phyloP scores from a whole-genome alignment of 768 basidiomycete species.

The Lactifluus piperatus region DNA sequence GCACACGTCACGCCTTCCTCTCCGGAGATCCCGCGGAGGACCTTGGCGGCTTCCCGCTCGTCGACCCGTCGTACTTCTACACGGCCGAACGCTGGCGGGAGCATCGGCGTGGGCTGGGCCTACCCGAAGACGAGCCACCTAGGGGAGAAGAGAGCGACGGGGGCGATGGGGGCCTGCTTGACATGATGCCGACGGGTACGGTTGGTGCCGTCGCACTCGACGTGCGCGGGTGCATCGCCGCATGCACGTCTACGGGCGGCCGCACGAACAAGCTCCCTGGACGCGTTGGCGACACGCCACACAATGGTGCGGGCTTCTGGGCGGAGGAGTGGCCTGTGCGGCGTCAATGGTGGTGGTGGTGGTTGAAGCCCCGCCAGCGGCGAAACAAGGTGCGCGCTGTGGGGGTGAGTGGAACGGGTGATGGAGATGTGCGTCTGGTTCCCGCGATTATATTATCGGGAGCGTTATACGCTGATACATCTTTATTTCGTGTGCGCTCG shows the following conservation, averaged over 20 bases:
- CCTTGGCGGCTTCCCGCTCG: constrained; percentile 47
- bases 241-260: constrained; percentile 74
- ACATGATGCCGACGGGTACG: constrained; percentile 63
- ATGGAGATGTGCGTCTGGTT: constrained; percentile 58
- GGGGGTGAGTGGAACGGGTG: constrained; percentile 78
- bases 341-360: constrained; percentile 27
- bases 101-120: constrained; percentile 62
- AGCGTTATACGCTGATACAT: neutral
- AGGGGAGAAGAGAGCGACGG: constrained; percentile 21
- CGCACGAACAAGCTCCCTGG: constrained; percentile 78
- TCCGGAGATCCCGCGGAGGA: constrained; percentile 57
- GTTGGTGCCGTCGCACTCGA: constrained; percentile 83
- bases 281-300: constrained; percentile 75
- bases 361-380: constrained; percentile 35
- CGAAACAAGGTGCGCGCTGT: constrained; percentile 38
- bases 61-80: constrained; percentile 72
- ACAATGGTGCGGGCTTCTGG: constrained; percentile 76
- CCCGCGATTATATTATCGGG: neutral
- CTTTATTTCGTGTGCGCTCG: neutral
- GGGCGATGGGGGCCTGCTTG: constrained; percentile 31
- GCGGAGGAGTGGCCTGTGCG: constrained; percentile 61
- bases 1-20: constrained; percentile 61
- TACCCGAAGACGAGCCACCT: constrained; percentile 59
- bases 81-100: constrained; percentile 69
- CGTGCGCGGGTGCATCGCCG: constrained; percentile 59